Percentiles rank a stretch among this genome's conserved stretches.
Conservation (phyloP, 1,284 basidiomycete species). For the Pisolithus thermaeus region DNA sequence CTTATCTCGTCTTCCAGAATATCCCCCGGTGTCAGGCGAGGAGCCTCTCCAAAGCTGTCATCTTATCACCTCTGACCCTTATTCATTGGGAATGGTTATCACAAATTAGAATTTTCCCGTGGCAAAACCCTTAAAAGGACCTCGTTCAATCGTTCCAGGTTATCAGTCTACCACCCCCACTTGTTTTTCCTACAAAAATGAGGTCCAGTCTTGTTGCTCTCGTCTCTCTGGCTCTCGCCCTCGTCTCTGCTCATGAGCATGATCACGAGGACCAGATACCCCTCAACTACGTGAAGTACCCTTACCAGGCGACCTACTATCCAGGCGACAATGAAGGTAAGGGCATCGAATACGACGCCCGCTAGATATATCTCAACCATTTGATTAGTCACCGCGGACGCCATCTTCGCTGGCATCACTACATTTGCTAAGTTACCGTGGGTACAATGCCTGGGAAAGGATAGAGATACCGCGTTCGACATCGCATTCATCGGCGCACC, state of each 20-base stretch:
- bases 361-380: background rate
- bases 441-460: slow-evolving; percentile 63
- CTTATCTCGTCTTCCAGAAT: background rate
- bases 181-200: slow-evolving; percentile 22
- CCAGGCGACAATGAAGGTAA: slow-evolving; percentile 50
- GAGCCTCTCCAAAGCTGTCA: slow-evolving; percentile 1
- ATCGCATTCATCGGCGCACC: slow-evolving; percentile 78
- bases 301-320: slow-evolving; percentile 51
- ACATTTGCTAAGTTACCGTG: slow-evolving; percentile 73
- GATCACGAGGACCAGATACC: slow-evolving; percentile 52
- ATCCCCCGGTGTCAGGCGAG: slow-evolving; percentile 17
- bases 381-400: slow-evolving; percentile 55
- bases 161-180: background rate
- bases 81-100: slow-evolving; percentile 7
- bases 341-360: background rate
- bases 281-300: slow-evolving; percentile 58
- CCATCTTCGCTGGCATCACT: slow-evolving; percentile 68
- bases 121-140: slow-evolving; percentile 18
- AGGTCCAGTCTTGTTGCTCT: slow-evolving; percentile 16
- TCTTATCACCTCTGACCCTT: slow-evolving; percentile 14
- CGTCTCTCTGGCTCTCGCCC: slow-evolving; percentile 15
- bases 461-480: slow-evolving; percentile 53
- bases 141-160: background rate
- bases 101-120: slow-evolving; percentile 18
- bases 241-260: slow-evolving; percentile 32